Conservation (phyloP, 805 yeast species). For the Groenewaldozyma tartarivorans region DNA sequence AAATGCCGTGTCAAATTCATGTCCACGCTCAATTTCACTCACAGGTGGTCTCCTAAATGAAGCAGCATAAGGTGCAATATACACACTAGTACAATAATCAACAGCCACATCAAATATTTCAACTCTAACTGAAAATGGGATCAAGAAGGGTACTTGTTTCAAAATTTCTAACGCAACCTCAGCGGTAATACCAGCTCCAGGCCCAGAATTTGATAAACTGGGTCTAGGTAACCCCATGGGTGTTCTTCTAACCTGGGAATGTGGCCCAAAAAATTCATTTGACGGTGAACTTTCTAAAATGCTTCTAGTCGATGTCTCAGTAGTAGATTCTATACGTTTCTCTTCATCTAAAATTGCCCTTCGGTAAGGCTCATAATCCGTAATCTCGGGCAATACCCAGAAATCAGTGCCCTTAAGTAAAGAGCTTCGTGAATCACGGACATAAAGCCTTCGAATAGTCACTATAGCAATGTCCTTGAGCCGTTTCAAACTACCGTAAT, state of each 20-base stretch:
- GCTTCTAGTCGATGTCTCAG: neutral
- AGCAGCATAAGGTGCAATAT: slow-evolving; percentile 7
- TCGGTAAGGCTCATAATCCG: slow-evolving; percentile 31
- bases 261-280: neutral
- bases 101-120: slow-evolving; percentile 37
- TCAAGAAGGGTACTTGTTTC: slow-evolving; percentile 63
- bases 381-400: slow-evolving; percentile 40
- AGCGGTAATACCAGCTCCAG: neutral
- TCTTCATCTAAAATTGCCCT: slow-evolving; percentile 36
- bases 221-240: neutral
- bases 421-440: slow-evolving; percentile 52
- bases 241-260: no score
- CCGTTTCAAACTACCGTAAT: slow-evolving; percentile 5
- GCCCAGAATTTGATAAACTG: neutral
- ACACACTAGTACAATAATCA: slow-evolving; percentile 1
- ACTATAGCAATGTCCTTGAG: slow-evolving; percentile 35
- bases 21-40: slow-evolving; percentile 9
- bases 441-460: slow-evolving; percentile 53
- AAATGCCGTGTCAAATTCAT: slow-evolving; percentile 59
- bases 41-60: neutral
- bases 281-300: neutral
- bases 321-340: slow-evolving; percentile 17
- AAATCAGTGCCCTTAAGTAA: slow-evolving; percentile 37
- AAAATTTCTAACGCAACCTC: slow-evolving; percentile 38
- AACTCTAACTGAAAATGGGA: slow-evolving; percentile 69